phyloP scores from a whole-genome alignment of 495 filamentous ascomycete genomes.

The Hyphodiscus hymeniophilus region DNA sequence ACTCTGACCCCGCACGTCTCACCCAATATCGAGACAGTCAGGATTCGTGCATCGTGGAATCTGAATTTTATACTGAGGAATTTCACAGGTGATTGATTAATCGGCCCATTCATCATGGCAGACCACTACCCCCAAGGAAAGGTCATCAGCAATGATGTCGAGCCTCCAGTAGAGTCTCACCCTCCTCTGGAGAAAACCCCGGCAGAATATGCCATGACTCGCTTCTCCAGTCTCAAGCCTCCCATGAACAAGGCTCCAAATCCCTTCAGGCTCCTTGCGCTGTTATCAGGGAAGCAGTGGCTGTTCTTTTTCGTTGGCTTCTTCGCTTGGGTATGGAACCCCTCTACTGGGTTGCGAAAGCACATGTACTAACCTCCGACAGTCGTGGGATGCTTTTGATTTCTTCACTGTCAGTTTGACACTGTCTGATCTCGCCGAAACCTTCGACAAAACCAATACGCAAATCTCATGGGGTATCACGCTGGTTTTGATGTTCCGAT shows the following conservation, averaged over 20 bases:
- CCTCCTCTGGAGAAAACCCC: constrained; percentile 38
- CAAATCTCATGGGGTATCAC: constrained; percentile 92
- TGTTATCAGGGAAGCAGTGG: constrained; percentile 73
- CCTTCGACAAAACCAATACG: constrained; percentile 56
- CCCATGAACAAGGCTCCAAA: constrained; percentile 74
- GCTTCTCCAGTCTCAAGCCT: constrained; percentile 64
- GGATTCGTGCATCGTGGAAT: no score
- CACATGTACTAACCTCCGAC: constrained; percentile 2
- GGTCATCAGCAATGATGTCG: neutral
- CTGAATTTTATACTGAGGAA: no score
- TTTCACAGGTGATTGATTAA: no score
- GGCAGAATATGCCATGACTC: constrained; percentile 57
- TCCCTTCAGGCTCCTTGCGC: constrained; percentile 59
- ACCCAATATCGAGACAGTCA: no score
- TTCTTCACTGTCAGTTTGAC: constrained; percentile 87
- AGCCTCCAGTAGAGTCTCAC: constrained; percentile 43
- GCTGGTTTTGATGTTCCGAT: constrained; percentile 72
- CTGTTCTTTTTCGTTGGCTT: constrained; percentile 59
- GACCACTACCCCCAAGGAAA: no score
- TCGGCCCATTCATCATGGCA: no score
- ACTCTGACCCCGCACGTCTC: no score
- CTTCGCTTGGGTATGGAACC: constrained; percentile 49
- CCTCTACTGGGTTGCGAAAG: neutral
- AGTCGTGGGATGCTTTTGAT: constrained; percentile 83
- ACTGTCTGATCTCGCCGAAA: constrained; percentile 54